Evolutionary conservation across 1,139 yeast genomes (phyloP).

Genomic region (Geotrichum klebahnii): DNA sequence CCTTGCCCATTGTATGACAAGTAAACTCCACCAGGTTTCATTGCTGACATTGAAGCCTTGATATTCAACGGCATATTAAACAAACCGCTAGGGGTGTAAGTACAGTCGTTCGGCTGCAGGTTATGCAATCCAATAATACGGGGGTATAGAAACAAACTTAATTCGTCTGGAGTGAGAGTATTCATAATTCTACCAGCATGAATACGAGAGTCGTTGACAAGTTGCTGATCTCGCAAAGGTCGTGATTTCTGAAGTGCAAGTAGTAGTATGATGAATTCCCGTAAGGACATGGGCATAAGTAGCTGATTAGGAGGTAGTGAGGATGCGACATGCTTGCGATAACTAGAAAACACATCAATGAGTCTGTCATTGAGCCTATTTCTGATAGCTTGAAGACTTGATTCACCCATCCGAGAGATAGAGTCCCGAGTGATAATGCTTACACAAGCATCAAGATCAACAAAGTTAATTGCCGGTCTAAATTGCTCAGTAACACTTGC

Average conservation of each 20-base stretch:
- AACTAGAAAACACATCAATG: conserved; percentile 71
- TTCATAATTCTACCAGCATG: conserved; percentile 54
- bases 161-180: conserved; percentile 54
- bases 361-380: conserved; percentile 60
- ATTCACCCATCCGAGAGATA: conserved; percentile 52
- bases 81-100: conserved; percentile 43
- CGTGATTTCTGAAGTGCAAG: conserved; percentile 66
- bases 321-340: conserved; percentile 50
- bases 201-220: conserved; percentile 49
- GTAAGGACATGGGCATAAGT: conserved; percentile 76
- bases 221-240: conserved; percentile 51
- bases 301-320: conserved; percentile 58
- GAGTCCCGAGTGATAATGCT: conserved; percentile 73
- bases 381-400: conserved; percentile 57
- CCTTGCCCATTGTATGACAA: conserved; percentile 66
- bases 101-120: conserved; percentile 50
- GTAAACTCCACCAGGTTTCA: conserved; percentile 72
- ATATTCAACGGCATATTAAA: conserved; percentile 52
- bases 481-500: conserved; percentile 75
- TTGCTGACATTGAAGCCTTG: conserved; percentile 46
- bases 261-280: conserved; percentile 64
- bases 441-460: conserved; percentile 77
- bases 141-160: conserved; percentile 73
- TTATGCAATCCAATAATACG: conserved; percentile 71
- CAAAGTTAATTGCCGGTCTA: conserved; percentile 69